These are phyloP conservation scores for Paxillus ammoniavirescens DNA, from an alignment of 768 basidiomycete species.

Conservation along the genomic window DNA sequence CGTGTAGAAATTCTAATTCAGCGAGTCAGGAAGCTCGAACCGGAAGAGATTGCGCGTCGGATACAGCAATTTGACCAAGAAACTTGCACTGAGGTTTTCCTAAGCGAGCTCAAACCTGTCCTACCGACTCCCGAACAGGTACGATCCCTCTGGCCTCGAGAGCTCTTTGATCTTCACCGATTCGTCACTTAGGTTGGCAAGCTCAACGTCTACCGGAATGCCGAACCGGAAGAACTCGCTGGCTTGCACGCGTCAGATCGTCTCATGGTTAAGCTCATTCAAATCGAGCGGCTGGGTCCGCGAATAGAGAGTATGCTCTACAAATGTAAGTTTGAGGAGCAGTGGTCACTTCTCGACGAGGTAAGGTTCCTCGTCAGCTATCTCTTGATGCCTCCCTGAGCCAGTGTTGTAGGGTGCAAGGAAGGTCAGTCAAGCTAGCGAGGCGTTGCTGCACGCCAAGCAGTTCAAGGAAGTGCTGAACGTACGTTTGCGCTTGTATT, in stretches of 20 bases:
- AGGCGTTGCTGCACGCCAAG: slow-evolving; percentile 76
- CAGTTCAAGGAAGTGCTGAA: slow-evolving; percentile 88
- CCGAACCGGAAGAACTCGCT: slow-evolving; percentile 82
- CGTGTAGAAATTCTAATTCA: slow-evolving; percentile 86
- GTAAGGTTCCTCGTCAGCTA: slow-evolving; percentile 37
- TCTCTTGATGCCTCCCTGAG: slow-evolving; percentile 4
- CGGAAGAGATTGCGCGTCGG: slow-evolving; percentile 80
- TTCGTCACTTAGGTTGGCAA: slow-evolving; percentile 66
- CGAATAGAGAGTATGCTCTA: slow-evolving; percentile 97
- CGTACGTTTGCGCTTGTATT: slow-evolving; percentile 41
- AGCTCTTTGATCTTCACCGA: neutral
- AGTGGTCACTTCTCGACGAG: slow-evolving; percentile 77
- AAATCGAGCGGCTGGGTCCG: slow-evolving; percentile 84
- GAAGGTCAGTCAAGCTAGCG: slow-evolving; percentile 79
- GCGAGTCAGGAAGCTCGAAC: slow-evolving; percentile 76
- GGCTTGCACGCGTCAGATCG: slow-evolving; percentile 93
- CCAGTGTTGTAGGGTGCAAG: slow-evolving; percentile 59
- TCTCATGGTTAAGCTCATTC: slow-evolving; percentile 95
- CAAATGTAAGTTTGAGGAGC: slow-evolving; percentile 84
- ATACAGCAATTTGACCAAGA: slow-evolving; percentile 87
- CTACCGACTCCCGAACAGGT: slow-evolving; percentile 92
- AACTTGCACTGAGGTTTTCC: slow-evolving; percentile 84
- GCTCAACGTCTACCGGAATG: slow-evolving; percentile 84
- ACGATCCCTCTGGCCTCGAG: slow-evolving; percentile 5
- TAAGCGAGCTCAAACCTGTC: slow-evolving; percentile 84